Percentiles rank a stretch among this genome's conserved stretches.
These are phyloP conservation scores for Microdochium trichocladiopsis DNA, from an alignment of 2,329 filamentous ascomycete species.

Conservation along the genomic window DNA sequence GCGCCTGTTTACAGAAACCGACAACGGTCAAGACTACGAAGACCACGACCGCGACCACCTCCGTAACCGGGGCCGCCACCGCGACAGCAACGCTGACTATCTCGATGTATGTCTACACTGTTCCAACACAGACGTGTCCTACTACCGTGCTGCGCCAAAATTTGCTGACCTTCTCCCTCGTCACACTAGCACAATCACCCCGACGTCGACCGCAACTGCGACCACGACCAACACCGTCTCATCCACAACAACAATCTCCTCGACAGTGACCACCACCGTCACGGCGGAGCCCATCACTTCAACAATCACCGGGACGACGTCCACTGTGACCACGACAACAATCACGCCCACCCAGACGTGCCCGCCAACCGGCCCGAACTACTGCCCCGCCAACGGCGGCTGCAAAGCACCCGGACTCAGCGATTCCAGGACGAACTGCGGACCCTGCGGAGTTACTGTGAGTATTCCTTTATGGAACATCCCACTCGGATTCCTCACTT, in stretches of 20 bases:
- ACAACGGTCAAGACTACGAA: neutral
- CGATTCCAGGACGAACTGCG: neutral
- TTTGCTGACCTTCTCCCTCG: too few species aligned
- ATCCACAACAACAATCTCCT: neutral
- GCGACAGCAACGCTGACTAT: neutral
- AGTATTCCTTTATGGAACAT: neutral
- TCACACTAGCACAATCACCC: neutral
- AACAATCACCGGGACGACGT: neutral
- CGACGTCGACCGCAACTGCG: neutral
- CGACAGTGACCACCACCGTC: neutral
- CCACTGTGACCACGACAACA: neutral
- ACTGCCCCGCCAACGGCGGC: neutral
- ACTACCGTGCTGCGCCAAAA: too few species aligned
- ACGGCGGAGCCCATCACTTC: neutral
- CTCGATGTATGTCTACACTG: too few species aligned
- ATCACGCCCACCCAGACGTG: neutral
- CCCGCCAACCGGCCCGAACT: neutral
- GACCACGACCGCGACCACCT: neutral
- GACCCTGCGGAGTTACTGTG: neutral
- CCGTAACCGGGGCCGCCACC: neutral
- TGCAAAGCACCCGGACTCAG: neutral
- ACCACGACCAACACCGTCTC: neutral
- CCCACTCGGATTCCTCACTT: neutral
- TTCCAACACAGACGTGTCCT: too few species aligned
- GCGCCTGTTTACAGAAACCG: neutral